Conservation (phyloP, 768 basidiomycete species). For the Naematelia encephala region DNA sequence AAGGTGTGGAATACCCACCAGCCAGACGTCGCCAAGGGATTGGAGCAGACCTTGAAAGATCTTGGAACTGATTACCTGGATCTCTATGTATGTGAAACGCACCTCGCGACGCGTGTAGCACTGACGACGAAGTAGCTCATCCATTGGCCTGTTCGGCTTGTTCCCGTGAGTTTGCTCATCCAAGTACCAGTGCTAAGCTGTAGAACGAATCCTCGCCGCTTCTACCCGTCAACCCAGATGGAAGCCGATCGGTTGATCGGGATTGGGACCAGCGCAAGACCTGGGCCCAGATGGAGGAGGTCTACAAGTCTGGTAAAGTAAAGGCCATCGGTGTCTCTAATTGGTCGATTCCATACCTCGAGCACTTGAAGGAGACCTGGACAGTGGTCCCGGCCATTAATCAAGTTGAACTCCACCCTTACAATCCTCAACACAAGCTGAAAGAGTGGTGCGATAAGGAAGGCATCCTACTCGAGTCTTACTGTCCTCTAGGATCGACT, state of each 20-base stretch:
- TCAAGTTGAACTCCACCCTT: conserved; percentile 67
- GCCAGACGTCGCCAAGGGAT: conserved; percentile 64
- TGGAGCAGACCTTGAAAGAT: conserved; percentile 70
- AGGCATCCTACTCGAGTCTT: conserved; percentile 64
- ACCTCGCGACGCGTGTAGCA: conserved; percentile 32
- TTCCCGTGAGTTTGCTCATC: neutral
- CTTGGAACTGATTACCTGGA: conserved; percentile 75
- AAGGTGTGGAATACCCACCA: conserved; percentile 27
- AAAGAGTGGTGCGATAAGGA: conserved; percentile 57
- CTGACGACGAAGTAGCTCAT: conserved; percentile 16
- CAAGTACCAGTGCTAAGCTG: neutral
- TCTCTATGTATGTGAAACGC: conserved; percentile 62
- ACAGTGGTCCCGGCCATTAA: conserved; percentile 64
- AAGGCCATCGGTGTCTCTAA: conserved; percentile 79
- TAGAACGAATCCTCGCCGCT: conserved; percentile 14
- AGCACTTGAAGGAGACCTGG: conserved; percentile 64
- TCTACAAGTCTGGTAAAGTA: conserved; percentile 65
- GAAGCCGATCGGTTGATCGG: conserved; percentile 24
- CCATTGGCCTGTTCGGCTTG: conserved; percentile 39
- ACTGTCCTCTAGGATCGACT: conserved; percentile 56
- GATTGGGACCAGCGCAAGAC: conserved; percentile 29
- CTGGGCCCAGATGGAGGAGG: conserved; percentile 37
- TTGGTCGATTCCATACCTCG: conserved; percentile 61
- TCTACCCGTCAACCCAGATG: conserved; percentile 25
- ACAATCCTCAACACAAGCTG: conserved; percentile 61